Percentiles rank a stretch among this genome's conserved stretches.
These are phyloP conservation scores for Globisporangium okanoganense DNA, from an alignment of 352 stramenopile genomes.

Conservation along the genomic window DNA sequence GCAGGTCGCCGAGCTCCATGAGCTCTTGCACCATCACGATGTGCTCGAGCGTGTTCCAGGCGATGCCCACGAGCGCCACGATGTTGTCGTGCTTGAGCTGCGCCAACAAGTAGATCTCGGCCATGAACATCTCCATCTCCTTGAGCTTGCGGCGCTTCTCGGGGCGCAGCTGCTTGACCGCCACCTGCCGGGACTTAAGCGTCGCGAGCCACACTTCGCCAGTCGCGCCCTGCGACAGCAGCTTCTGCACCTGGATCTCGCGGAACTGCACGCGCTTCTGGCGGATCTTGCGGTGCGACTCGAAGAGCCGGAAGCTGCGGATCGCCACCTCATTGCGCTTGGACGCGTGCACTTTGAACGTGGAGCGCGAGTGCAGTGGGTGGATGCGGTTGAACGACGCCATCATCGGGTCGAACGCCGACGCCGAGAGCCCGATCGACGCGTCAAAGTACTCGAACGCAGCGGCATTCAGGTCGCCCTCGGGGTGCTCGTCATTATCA, in stretches of 20 bases:
- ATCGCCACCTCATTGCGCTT: constrained; percentile 52
- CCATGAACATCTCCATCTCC: constrained; percentile 74
- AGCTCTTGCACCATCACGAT: constrained; percentile 74
- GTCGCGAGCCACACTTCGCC: constrained; percentile 76
- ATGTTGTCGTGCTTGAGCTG: constrained; percentile 70
- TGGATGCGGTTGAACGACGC: constrained; percentile 25
- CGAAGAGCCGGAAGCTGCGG: constrained; percentile 58
- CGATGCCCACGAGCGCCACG: constrained; percentile 51
- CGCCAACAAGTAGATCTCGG: constrained; percentile 70
- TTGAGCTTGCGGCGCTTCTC: constrained; percentile 45
- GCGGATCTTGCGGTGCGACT: constrained; percentile 57
- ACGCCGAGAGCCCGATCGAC: constrained; percentile 52
- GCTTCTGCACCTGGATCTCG: constrained; percentile 50
- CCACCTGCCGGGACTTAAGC: constrained; percentile 40
- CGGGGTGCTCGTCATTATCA: constrained; percentile 13
- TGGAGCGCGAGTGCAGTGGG: constrained; percentile 20
- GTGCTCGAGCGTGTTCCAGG: constrained; percentile 70
- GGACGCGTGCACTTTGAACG: constrained; percentile 14
- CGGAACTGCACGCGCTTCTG: constrained; percentile 41
- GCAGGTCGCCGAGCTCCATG: constrained; percentile 66
- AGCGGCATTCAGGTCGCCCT: constrained; percentile 41
- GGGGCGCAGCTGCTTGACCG: constrained; percentile 63
- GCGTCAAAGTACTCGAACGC: constrained; percentile 58
- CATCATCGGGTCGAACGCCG: constrained; percentile 42
- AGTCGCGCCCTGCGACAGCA: constrained; percentile 46